Evolutionary conservation across 257 asterid genomes (phyloP), one percentile per base, ranked within the genome.

Genomic region (Petunia secreta): DNA sequence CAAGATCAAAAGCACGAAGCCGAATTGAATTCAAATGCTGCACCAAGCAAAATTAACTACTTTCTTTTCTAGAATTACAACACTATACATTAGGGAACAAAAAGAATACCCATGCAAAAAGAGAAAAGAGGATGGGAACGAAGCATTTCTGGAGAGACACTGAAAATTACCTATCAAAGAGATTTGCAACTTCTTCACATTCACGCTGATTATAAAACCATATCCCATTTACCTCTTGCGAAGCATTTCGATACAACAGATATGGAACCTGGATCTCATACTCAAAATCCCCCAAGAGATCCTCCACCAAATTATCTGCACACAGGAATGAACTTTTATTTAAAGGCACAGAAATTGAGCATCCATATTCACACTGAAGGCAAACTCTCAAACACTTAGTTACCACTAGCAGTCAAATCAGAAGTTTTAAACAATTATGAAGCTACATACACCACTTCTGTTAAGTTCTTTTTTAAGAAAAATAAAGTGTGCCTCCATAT

Each of bases 191-290:
- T 78, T 91, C 97, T 80, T 91, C 97, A 80, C 98, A 92, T 80
- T 93, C 99, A 54, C 89, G 94, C 14, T 90, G 80, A 83, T 92
- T 87, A 74, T 93, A 95, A 85, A 95, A 95, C 99, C 99, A 95
- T 92, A 95, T 92, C 66, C 99, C 98, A 80, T 93, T 95, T 63
- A 93, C 95, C 87, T 93, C 99, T 83, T 90, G 93, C 62, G 92
- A 85, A 46, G 97, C 92, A 83, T 93, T 95, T 80, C 92, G 89
- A 83, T 95, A 92, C 79, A 95, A 80, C 75, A 95, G 80, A 91
- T 93, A 93, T 63, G 99, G 98, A 80, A 88, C 86, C 83, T 95
- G 97, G 84, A 95, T 86, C 86, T 95, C 99, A 80, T 83, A 89
- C 87, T 88, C 97, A 86, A 95, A 93, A 87, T 92, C 97, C 78